Base-by-base conservation (phyloP, 768 basidiomycete species). In the Phlegmacium glaucopus region DNA sequence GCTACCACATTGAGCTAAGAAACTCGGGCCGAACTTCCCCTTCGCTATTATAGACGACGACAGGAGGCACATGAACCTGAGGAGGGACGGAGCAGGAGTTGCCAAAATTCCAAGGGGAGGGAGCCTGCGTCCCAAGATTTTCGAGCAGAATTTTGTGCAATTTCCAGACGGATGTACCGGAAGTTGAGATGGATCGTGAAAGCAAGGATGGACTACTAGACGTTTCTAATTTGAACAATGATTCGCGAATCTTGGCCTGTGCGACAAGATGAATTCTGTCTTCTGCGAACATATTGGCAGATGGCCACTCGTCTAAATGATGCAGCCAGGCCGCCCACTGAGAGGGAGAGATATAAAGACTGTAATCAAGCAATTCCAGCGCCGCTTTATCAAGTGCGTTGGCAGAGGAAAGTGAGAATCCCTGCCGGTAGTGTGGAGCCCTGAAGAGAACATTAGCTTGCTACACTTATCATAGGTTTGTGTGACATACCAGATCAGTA, bases 401-500 rank as follows among this genome's bases (percentile, higher is more conserved):
- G 17, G 52, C 45, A n/a, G 54, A 50, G 26, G 29, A 45, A 4
- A 34, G 38, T n/a, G 36, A 32, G 11, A 58, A 45, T 15, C 34
- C 37, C 12, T 42, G n/a, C 16, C 36, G 35, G 17, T 39, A 41
- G 13, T 39, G 45, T 9, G 25, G 25, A 16, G 13, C 15, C 18
- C 30, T 42, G 11, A 36, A n/a, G 25, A 22, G 39, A 15, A 41
- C 27, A 25, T 42, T 17, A 42, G 25, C 6, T 16, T 17, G 28
- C 27, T 16, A 17, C 17, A 39, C 15, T 34, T 30, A 42, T 16
- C 37, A 12, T 28, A 35, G n/a, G 5, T 11, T 32, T 17, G 9
- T 18, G 42, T 32, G 13, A 17, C 38, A 39, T 47, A 35, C 27
- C 28, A 7, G 34, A 72, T 6, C 71, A 70, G 57, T 75, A 74